Conservation (phyloP, 495 filamentous ascomycete species). For the Podospora conica region DNA sequence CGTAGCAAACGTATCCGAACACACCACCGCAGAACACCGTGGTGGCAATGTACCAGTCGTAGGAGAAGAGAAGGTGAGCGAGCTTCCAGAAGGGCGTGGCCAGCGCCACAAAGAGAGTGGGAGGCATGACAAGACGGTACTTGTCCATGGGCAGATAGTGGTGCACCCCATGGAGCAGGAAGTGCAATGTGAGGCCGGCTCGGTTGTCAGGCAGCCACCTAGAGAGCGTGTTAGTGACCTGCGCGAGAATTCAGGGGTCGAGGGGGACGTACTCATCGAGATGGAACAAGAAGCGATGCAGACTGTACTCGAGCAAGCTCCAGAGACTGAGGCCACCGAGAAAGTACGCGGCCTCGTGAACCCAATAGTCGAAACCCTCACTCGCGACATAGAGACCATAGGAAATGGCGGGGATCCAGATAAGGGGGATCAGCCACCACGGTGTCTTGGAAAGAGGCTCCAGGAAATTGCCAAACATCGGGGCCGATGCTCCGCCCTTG, state of each 20-base stretch:
- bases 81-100: constrained; percentile 91
- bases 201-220: constrained; percentile 90
- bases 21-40: constrained; percentile 82
- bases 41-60: constrained; percentile 74
- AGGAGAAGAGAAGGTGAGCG: constrained; percentile 76
- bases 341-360: constrained; percentile 51
- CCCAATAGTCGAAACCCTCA: constrained; percentile 41
- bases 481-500: constrained; percentile 84
- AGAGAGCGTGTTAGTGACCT: constrained; percentile 14
- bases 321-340: constrained; percentile 64
- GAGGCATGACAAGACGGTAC: constrained; percentile 95
- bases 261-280: constrained; percentile 65
- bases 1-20: constrained; percentile 94
- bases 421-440: constrained; percentile 79
- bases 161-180: constrained; percentile 93
- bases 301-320: constrained; percentile 82
- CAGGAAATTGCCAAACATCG: constrained; percentile 94
- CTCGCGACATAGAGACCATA: constrained; percentile 68
- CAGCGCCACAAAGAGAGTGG: constrained; percentile 76
- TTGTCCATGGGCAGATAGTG: constrained; percentile 99
- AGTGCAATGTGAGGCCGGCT: constrained; percentile 82
- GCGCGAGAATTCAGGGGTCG: background rate
- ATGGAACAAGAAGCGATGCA: constrained; percentile 94
- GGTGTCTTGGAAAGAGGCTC: constrained; percentile 91
- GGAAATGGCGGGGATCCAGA: constrained; percentile 79